Base-by-base conservation (phyloP, 169 alveolate species). In the Eimeria sp. region DNA sequence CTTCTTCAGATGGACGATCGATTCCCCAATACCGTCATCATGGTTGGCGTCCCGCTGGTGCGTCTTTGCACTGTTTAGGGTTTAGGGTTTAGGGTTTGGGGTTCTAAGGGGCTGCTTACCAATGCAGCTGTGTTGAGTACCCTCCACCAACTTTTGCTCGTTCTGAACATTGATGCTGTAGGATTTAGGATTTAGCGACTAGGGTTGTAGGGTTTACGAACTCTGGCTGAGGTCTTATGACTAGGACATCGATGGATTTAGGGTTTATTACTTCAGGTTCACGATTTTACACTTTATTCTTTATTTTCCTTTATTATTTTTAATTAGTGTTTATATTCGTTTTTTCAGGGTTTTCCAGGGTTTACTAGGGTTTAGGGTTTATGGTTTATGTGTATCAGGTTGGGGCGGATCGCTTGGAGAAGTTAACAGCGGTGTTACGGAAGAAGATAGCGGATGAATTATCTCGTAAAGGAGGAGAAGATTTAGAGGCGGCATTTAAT, bases 331-430 rank as follows among this genome's bases (percentile, higher is more conserved):
- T 34, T 34, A 34, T 34, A 34, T 34, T 34, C 40, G 40, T 34
- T 34, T 54, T 54, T 34, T 2, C 2, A 34, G 40, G 40, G 40
- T 34, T 34, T 34, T 34, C 40, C 2, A 34, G 40, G 40, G 40
- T 34, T 34, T 34, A 34, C 40, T 34, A 61, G 70, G 70, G 70
- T 61, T 61, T 61, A 16, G n/a, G 34, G 43, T 65, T 57, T 40
- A 83, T 58, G 45, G 76, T 57, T 25, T 83, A 20, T 27, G 9
- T 49, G 61, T 70, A 7, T 27, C 54, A 92, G 96, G 96, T 92
- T 25, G 96, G 96, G 27, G 76, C 83, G 63, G 96, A 95, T 82
- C 91, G 92, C 22, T 84, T 75, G 72, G 96, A 95, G 65, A 95
- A 95, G 92, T 80, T 95, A 87, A 49, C 49, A 34, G 70, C 70